Evolutionary conservation across 2,329 filamentous ascomycete species (phyloP).

Genomic region (Penicillium griseofulvum): DNA sequence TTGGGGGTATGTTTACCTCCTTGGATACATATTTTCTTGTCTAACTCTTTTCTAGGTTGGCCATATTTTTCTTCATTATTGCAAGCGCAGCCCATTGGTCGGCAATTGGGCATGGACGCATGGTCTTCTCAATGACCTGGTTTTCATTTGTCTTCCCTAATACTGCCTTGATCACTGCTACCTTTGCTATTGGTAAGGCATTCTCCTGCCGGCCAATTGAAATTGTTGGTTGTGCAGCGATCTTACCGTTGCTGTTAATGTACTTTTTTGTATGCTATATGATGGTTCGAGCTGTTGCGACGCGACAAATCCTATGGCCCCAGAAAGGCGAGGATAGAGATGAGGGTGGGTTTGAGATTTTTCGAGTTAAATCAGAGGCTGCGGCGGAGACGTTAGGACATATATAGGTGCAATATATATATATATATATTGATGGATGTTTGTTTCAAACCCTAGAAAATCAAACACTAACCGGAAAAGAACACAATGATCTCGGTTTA

Average conservation of each 20-base stretch:
- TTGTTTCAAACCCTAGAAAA: neutral
- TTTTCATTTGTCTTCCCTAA: slow-evolving; percentile 82
- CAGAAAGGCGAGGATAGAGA: slow-evolving; percentile 65
- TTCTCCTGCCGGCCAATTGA: slow-evolving; percentile 60
- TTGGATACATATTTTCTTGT: neutral
- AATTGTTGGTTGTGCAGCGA: slow-evolving; percentile 67
- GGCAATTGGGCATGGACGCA: slow-evolving; percentile 58
- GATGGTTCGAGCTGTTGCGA: slow-evolving; percentile 68
- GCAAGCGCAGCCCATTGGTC: slow-evolving; percentile 73
- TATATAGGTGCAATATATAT: neutral
- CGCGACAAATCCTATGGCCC: slow-evolving; percentile 72
- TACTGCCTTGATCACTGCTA: slow-evolving; percentile 70
- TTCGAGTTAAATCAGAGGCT: slow-evolving; percentile 29
- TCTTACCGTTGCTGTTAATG: slow-evolving; percentile 61
- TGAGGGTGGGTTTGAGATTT: slow-evolving; percentile 57
- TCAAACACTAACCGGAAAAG: neutral
- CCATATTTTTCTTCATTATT: slow-evolving; percentile 80
- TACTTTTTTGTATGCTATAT: slow-evolving; percentile 67
- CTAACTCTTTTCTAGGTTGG: slow-evolving; percentile 49
- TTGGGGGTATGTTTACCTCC: slow-evolving; percentile 56
- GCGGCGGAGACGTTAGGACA: slow-evolving; percentile 4
- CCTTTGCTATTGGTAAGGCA: slow-evolving; percentile 65
- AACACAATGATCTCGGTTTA: neutral
- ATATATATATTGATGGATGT: neutral
- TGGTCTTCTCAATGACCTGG: slow-evolving; percentile 82